Evolutionary conservation across 2,329 filamentous ascomycete genomes (phyloP).

Genomic region (Cordyceps farinosa): DNA sequence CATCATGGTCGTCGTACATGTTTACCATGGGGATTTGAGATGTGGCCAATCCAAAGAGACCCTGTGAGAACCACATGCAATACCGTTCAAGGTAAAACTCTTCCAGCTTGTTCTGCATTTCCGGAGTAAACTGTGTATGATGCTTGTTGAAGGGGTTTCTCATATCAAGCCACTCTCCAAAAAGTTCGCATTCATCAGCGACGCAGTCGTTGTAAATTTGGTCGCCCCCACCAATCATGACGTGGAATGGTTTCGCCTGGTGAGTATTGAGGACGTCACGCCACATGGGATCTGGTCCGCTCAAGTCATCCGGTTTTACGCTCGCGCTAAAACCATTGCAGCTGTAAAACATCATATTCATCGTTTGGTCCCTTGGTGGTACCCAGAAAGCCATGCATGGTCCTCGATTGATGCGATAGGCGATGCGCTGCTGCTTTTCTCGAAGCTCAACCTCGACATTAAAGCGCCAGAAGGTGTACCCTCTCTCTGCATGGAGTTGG

Average conservation of each 20-base stretch:
- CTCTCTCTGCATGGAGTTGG: slow-evolving; percentile 78
- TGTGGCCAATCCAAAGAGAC: slow-evolving; percentile 86
- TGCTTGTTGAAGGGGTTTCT: slow-evolving; percentile 79
- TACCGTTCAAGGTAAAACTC: slow-evolving; percentile 85
- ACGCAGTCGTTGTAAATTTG: slow-evolving; percentile 94
- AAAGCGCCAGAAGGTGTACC: slow-evolving; percentile 95
- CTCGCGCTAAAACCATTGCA: slow-evolving; percentile 92
- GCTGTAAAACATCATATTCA: slow-evolving; percentile 99
- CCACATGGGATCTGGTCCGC: slow-evolving; percentile 94
- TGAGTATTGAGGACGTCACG: slow-evolving; percentile 91
- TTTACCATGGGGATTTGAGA: slow-evolving; percentile 98
- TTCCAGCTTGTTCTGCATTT: slow-evolving; percentile 87
- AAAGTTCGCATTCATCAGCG: slow-evolving; percentile 69
- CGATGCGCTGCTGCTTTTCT: slow-evolving; percentile 75
- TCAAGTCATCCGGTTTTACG: slow-evolving; percentile 74
- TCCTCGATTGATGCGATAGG: slow-evolving; percentile 91
- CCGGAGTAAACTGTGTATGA: slow-evolving; percentile 68
- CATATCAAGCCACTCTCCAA: slow-evolving; percentile 79
- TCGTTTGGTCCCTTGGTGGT: slow-evolving; percentile 74
- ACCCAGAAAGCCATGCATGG: slow-evolving; percentile 93
- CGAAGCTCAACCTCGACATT: slow-evolving; percentile 88
- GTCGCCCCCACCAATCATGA: slow-evolving; percentile 96
- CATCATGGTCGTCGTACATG: slow-evolving; percentile 94
- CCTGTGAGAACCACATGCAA: slow-evolving; percentile 93
- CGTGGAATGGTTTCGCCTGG: slow-evolving; percentile 88